Percentiles rank a stretch among this genome's conserved stretches.
phyloP scores from a whole-genome alignment of 139 green algal genomes.

The Desmodesmus armatus region DNA sequence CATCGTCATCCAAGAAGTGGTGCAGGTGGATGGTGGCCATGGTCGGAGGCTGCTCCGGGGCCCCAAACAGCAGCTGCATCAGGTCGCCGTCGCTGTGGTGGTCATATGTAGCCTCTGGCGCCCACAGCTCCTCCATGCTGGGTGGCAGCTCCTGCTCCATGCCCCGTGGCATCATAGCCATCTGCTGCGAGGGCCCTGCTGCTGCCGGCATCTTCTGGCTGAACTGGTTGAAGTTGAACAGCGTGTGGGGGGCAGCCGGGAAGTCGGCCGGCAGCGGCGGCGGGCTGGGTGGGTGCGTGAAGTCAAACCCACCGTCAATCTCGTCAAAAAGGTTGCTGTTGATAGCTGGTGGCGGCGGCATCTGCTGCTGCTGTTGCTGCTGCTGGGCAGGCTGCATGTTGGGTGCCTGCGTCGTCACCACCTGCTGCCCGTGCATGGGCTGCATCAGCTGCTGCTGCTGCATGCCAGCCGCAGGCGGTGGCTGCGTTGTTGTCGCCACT shows the following conservation, averaged over 20 bases:
- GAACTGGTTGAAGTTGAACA: constrained; percentile 71
- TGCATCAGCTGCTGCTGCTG: constrained; percentile 24
- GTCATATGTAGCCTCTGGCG: constrained; percentile 48
- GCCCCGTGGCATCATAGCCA: constrained; percentile 42
- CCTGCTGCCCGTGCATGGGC: too few relatives aligned
- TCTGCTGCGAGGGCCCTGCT: constrained; percentile 7
- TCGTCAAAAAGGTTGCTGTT: constrained; percentile 38
- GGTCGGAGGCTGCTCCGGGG: constrained; percentile 58
- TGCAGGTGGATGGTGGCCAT: constrained; percentile 67
- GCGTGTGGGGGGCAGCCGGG: constrained; percentile 33
- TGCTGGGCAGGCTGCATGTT: not conserved
- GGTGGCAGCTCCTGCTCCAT: constrained; percentile 52
- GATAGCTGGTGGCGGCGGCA: constrained; percentile 16
- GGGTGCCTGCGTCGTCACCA: not conserved
- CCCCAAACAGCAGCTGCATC: constrained; percentile 69
- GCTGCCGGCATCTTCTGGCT: constrained; percentile 49
- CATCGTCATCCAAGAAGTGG: constrained; percentile 46
- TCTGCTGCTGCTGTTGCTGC: not conserved
- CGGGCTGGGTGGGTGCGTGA: constrained; percentile 40
- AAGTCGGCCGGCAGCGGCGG: constrained; percentile 59
- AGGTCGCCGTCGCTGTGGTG: constrained; percentile 60
- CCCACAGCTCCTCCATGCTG: constrained; percentile 37
- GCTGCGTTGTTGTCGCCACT: too few relatives aligned
- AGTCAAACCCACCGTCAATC: constrained; percentile 1
- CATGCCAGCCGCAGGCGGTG: not conserved